Base-by-base conservation (phyloP, 2,329 filamentous ascomycete genomes). In the Fusarium praegraminearum region DNA sequence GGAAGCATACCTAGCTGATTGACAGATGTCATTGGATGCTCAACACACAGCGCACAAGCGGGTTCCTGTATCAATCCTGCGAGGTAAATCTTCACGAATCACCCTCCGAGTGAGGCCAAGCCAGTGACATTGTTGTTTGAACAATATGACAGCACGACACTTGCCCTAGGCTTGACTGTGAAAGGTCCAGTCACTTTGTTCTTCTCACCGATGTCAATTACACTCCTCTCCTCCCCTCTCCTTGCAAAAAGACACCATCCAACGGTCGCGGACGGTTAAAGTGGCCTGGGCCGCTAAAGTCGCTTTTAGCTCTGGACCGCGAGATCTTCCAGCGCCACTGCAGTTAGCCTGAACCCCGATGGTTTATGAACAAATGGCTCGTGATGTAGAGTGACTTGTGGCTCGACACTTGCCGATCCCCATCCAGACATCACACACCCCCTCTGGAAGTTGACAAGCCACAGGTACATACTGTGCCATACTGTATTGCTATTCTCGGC, bases 321-420 rank as follows among this genome's bases (percentile, higher is more conserved):
- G 35, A 53, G 58, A 60, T 68, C 43, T 30, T 32, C 44, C 38
- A 64, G 44, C 41, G 54, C 33, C 60, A 15, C 26, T 35, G 43
- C 16, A 52, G 35, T 52, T 46, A 54, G 47, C 35, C 43, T 45
- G 50, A 44, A 47, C 51, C 53, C 49, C 40, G 22, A 51, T 43
- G 44, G 33, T 50, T 35, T 44, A 51, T 57, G 24, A 57, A 58
- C n/a, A 60, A 53, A 64, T 56, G 56, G 57, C 20, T 51, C 62
- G 43, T 38, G 62, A 71, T 72, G 63, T 46, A 60, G 51, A 72
- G 69, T 67, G 68, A 75, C 73, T 73, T 76, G 69, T 75, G 71
- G 74, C 73, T 74, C 73, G 59, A 62, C 49, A 61, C 56, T 66
- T 58, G 69, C 56, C 70, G 69, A 75, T 75, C 69, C 64, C 64